phyloP scores from a whole-genome alignment of 1,139 yeast species.

The Kluyveromyces sp. region DNA sequence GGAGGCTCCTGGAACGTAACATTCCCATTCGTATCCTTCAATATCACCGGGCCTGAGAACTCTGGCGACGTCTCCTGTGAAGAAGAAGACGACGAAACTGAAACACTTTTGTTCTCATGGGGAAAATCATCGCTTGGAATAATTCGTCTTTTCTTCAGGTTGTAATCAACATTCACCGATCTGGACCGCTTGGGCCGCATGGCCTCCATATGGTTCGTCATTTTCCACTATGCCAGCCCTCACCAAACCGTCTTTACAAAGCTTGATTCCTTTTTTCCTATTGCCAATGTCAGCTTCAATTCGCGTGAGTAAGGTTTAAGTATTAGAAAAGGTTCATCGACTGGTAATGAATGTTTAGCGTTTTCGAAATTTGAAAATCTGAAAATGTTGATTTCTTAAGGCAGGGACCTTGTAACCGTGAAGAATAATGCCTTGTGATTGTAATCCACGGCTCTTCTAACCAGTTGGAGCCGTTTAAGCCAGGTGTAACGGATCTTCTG shows the following conservation, averaged over 20 bases:
- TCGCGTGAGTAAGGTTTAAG: not conserved
- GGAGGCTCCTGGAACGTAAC: conserved; percentile 23
- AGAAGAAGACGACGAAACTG: not conserved
- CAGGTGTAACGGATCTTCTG: too few species aligned
- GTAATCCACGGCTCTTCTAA: too few species aligned
- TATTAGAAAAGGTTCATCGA: not conserved
- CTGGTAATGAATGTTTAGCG: too few species aligned
- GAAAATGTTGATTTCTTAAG: too few species aligned
- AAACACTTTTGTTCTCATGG: conserved; percentile 1
- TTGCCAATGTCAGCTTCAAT: not conserved
- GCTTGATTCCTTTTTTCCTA: not conserved
- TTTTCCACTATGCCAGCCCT: not conserved
- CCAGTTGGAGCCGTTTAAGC: too few species aligned
- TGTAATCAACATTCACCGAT: conserved; percentile 29
- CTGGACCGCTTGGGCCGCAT: conserved; percentile 26
- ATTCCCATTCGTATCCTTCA: conserved; percentile 19
- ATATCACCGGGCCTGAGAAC: conserved; percentile 13
- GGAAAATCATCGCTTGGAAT: conserved; percentile 22
- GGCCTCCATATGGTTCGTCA: conserved; percentile 5
- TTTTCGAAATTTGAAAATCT: too few species aligned
- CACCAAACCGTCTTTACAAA: not conserved
- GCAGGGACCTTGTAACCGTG: not conserved
- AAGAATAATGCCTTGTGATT: not conserved
- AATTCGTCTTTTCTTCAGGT: conserved; percentile 27
- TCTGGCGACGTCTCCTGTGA: conserved; percentile 2